A percentile compares a stretch with the other conserved stretches of the same genome.
Conservation (phyloP, 2,329 filamentous ascomycete species). For the Fusarium buharicum region DNA sequence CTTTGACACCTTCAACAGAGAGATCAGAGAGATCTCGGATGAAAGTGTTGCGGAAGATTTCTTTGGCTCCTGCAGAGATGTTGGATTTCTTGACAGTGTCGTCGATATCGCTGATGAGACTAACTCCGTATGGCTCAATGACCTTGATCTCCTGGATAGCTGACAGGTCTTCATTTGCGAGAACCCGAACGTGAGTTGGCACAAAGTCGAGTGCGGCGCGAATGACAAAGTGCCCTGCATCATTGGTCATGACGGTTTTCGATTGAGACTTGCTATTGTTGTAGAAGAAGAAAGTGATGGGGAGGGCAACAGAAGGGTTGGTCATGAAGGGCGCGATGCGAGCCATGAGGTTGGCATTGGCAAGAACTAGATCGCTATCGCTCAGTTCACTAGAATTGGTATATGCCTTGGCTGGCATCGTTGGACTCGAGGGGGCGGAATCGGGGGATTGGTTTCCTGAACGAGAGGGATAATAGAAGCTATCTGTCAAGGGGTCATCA, state of each 20-base stretch:
- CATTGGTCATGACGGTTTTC: slow-evolving; percentile 84
- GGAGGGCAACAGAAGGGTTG: slow-evolving; percentile 77
- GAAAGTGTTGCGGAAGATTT: slow-evolving; percentile 97
- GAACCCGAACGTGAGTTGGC: slow-evolving; percentile 86
- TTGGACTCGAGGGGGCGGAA: slow-evolving; percentile 58
- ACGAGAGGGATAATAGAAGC: slow-evolving; percentile 45
- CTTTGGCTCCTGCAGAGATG: slow-evolving; percentile 84
- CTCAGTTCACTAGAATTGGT: slow-evolving; percentile 69
- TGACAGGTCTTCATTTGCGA: slow-evolving; percentile 87
- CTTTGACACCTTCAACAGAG: slow-evolving; percentile 84
- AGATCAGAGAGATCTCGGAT: slow-evolving; percentile 85
- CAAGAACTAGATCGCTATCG: slow-evolving; percentile 77
- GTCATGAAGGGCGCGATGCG: slow-evolving; percentile 90
- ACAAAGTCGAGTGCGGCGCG: slow-evolving; percentile 87
- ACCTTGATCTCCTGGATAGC: slow-evolving; percentile 81
- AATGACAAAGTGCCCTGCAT: slow-evolving; percentile 86
- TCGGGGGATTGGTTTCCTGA: slow-evolving; percentile 52
- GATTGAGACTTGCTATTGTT: slow-evolving; percentile 85
- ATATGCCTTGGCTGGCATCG: slow-evolving; percentile 51
- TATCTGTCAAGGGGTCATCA: slow-evolving; percentile 49
- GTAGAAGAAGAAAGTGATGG: slow-evolving; percentile 95
- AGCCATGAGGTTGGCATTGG: slow-evolving; percentile 89
- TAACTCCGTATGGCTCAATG: slow-evolving; percentile 82
- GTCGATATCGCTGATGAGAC: slow-evolving; percentile 96
- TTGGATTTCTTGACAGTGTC: slow-evolving; percentile 97